phyloP scores from a whole-genome alignment of 352 stramenopile species.

The Globisporangium cederbergense region DNA sequence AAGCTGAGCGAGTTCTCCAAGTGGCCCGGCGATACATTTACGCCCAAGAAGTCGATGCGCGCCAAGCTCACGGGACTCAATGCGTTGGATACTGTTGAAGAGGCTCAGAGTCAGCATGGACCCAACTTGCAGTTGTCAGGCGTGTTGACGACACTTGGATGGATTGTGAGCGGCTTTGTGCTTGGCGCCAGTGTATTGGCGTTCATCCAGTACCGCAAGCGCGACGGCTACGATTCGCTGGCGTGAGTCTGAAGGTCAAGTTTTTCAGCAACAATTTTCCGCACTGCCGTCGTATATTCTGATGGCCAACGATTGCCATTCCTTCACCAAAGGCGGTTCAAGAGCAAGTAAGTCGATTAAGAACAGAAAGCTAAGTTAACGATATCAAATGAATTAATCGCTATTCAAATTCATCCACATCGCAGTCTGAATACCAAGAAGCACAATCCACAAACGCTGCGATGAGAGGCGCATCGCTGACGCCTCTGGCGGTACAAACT shows the following conservation, averaged over 20 bases:
- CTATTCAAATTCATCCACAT: background rate
- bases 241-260: slow-evolving; percentile 12
- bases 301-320: background rate
- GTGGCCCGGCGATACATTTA: slow-evolving; percentile 69
- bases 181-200: slow-evolving; percentile 32
- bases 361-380: background rate
- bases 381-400: slow-evolving; percentile 3
- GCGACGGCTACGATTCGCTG: slow-evolving; percentile 35
- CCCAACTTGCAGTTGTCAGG: slow-evolving; percentile 1
- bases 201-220: slow-evolving; percentile 30
- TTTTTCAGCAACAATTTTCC: background rate
- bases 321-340: background rate
- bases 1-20: slow-evolving; percentile 48
- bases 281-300: background rate
- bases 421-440: background rate
- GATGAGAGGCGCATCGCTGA: background rate
- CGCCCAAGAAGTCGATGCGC: slow-evolving; percentile 39
- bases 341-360: background rate
- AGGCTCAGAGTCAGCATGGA: background rate
- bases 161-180: slow-evolving; percentile 33
- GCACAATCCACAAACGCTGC: background rate
- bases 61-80: slow-evolving; percentile 38
- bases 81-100: slow-evolving; percentile 18
- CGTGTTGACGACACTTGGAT: slow-evolving; percentile 21
- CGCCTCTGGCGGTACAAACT: slow-evolving; percentile 33